A percentile compares a stretch with the other conserved stretches of the same genome.
These are phyloP conservation scores for Nicotiana rustica DNA, from an alignment of 305 asterid genomes.

Conservation along the genomic window DNA sequence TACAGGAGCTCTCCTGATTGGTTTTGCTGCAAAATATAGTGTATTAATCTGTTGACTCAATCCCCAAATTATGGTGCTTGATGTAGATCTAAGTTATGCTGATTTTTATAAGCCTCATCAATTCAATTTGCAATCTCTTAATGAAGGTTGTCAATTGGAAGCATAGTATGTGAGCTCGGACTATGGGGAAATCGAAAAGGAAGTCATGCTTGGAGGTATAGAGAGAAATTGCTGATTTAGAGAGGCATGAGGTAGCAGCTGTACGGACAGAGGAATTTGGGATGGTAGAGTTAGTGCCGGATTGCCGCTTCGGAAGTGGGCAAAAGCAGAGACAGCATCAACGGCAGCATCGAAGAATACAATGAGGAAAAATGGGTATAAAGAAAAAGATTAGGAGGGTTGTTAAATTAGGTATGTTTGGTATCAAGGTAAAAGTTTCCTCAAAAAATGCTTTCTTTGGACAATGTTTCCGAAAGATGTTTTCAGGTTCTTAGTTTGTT, in stretches of 20 bases:
- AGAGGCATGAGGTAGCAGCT: not conserved
- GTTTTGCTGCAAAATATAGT: not conserved
- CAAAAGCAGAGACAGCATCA: not conserved
- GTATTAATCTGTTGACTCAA: slow-evolving; percentile 13
- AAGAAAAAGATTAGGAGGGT: slow-evolving; percentile 11
- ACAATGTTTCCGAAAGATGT: not conserved
- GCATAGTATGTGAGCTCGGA: not conserved
- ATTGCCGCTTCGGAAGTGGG: not conserved
- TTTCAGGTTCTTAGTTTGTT: too few species aligned
- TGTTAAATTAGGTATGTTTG: not conserved
- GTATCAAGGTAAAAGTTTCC: not conserved
- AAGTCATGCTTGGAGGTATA: not conserved
- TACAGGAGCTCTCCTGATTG: slow-evolving; percentile 1
- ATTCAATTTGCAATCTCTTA: not conserved
- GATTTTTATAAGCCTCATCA: not conserved
- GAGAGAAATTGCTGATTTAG: slow-evolving; percentile 20
- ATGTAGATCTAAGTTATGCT: slow-evolving; percentile 18
- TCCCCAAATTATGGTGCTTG: slow-evolving; percentile 16
- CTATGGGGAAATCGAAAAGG: slow-evolving; percentile 5
- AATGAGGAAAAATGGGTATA: slow-evolving; percentile 9
- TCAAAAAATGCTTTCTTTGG: not conserved
- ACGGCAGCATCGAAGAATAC: not conserved
- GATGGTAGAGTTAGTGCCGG: slow-evolving; percentile 15
- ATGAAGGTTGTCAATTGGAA: slow-evolving; percentile 26
- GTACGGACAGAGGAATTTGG: slow-evolving; percentile 1